Evolutionary conservation across 1,284 basidiomycete genomes (phyloP), one percentile per base, ranked within the genome.

Genomic region (Ganoderma resinaceum): DNA sequence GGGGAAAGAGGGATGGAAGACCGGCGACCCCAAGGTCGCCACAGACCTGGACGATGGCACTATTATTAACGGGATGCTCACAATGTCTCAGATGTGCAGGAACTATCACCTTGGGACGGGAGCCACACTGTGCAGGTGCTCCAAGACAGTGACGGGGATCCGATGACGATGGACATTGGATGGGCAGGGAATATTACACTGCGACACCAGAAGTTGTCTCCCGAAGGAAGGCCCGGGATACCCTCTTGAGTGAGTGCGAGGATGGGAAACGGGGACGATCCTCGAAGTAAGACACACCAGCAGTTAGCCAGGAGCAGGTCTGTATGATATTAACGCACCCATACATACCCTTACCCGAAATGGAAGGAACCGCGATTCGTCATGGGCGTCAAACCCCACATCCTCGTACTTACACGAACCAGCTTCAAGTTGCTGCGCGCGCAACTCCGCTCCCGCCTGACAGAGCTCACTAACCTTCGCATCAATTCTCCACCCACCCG

Each of bases 1-100:
- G 46, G 46, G 18, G 57, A 33, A 23, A 35, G 33, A 59, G 35
- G 58, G 37, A 42, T 38, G 58, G 58, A 60, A 60, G 35, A 60
- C 6, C 23, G 46, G 12, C 46, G 11, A 26, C 46, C 46, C 26
- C 14, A 12, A 4, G 35, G 37, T 38, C 37, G 16, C 58, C 38
- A 38, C 37, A 23, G 35, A 14, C 23, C 3, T 20, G 20, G 20
- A 16, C 14, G 33, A n/a, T n/a, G 14, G 33, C 14, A 58, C 14
- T n/a, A n/a, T 35, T 20, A 35, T 37, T 33, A 31, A 16, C 33
- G 55, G 31, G 55, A 11, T 12, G 23, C 11, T 1, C 12, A 52
- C 20, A 29, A 8, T 58, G 53, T 58, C 55, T 58, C 33, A 35
- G 33, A n/a, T 58, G 55, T 12, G 18, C 55, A 58, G 55, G 33